Conservation (phyloP, 805 yeast species). For the Spathaspora arborariae region DNA sequence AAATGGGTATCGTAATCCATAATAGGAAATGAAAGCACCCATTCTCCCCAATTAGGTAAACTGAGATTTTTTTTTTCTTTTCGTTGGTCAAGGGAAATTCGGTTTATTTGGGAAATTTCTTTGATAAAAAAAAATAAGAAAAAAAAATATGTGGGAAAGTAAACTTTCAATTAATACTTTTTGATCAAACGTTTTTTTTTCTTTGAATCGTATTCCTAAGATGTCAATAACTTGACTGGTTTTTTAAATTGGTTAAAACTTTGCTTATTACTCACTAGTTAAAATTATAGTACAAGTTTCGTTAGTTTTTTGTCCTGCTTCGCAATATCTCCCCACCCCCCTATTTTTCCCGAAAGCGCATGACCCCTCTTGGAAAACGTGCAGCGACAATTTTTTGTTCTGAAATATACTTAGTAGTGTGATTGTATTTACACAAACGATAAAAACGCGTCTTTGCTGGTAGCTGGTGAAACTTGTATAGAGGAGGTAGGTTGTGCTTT, state of each 20-base stretch:
- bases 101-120: conserved; percentile 1
- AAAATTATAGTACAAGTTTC: not conserved
- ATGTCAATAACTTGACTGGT: too few relatives aligned
- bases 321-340: not conserved
- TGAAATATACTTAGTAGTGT: not conserved
- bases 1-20: not conserved
- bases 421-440: not conserved
- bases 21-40: conserved; percentile 4
- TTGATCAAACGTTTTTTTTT: too few relatives aligned
- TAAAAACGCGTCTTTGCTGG: not conserved
- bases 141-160: too few relatives aligned
- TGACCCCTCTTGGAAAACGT: not conserved
- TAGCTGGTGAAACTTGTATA: too few relatives aligned
- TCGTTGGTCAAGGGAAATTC: not conserved
- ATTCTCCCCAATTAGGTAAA: conserved; percentile 1
- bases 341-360: not conserved
- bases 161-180: too few relatives aligned
- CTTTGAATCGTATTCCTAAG: too few relatives aligned
- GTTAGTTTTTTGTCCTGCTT: not conserved
- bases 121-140: not conserved
- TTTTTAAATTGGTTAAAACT: not conserved
- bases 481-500: too few relatives aligned
- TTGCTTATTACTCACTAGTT: not conserved
- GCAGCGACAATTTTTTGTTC: not conserved
- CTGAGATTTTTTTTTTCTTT: not conserved